Percentiles rank a stretch among this genome's conserved stretches.
Conservation (phyloP, 2,329 filamentous ascomycete species). For the Hypoxylon sp. region DNA sequence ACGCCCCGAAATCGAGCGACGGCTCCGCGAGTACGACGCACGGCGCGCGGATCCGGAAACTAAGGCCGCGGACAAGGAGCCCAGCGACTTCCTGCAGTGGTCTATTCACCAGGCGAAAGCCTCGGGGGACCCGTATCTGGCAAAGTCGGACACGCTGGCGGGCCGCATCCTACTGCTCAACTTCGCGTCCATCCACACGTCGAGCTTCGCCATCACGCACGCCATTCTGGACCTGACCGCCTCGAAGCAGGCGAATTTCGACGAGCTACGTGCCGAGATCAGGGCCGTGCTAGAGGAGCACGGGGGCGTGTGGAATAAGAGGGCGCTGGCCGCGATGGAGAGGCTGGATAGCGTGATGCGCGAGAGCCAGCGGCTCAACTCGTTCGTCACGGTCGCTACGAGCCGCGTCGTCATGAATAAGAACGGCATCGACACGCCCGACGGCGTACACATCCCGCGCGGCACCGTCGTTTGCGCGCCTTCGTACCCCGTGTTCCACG, state of each 20-base stretch:
- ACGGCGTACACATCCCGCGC: slow-evolving; percentile 54
- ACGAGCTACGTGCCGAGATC: slow-evolving; percentile 63
- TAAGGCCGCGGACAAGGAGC: slow-evolving; percentile 36
- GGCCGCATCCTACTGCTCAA: slow-evolving; percentile 54
- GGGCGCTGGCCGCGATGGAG: slow-evolving; percentile 54
- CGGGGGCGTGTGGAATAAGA: slow-evolving; percentile 55
- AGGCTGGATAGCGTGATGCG: slow-evolving; percentile 61
- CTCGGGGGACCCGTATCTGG: slow-evolving; percentile 48
- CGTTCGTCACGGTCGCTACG: slow-evolving; percentile 52
- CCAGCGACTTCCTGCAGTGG: slow-evolving; percentile 49
- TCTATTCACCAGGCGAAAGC: slow-evolving; percentile 30
- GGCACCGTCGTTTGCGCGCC: slow-evolving; percentile 51
- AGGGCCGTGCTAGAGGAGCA: slow-evolving; percentile 50
- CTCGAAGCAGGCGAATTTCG: slow-evolving; percentile 57
- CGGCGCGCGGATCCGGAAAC: slow-evolving; percentile 44
- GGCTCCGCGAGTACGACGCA: slow-evolving; percentile 48
- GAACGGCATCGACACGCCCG: slow-evolving; percentile 54
- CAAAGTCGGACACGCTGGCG: slow-evolving; percentile 48
- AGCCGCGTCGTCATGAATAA: slow-evolving; percentile 46
- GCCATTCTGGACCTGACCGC: slow-evolving; percentile 62
- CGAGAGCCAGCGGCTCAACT: slow-evolving; percentile 58
- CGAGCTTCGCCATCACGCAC: slow-evolving; percentile 56
- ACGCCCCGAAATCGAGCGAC: slow-evolving; percentile 48
- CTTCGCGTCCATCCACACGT: slow-evolving; percentile 59
- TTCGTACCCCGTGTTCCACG: slow-evolving; percentile 52